A percentile compares a stretch with the other conserved stretches of the same genome.
These are phyloP conservation scores for Daedaleopsis nitida DNA, from an alignment of 768 basidiomycete genomes.

Conservation along the genomic window DNA sequence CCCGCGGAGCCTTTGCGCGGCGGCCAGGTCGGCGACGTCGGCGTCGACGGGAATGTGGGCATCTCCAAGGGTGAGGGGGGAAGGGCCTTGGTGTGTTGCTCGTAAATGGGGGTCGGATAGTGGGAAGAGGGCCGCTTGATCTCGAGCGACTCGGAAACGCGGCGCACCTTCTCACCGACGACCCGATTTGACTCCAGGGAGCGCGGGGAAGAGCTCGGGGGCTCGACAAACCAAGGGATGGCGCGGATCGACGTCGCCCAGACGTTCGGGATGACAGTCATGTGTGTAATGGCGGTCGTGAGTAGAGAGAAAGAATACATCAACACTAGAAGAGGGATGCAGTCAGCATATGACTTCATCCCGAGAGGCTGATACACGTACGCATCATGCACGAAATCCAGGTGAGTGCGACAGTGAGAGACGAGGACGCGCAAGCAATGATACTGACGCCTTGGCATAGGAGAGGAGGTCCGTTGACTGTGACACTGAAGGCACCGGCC, in stretches of 20 bases:
- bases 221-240: conserved; percentile 57
- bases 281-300: conserved; percentile 49
- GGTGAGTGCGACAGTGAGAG: conserved; percentile 30
- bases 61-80: conserved; percentile 5
- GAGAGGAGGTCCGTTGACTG: conserved; percentile 43
- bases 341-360: not conserved
- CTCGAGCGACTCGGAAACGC: conserved; percentile 4
- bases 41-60: conserved; percentile 8
- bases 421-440: conserved; percentile 30
- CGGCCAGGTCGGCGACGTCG: conserved; percentile 11
- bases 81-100: conserved; percentile 13
- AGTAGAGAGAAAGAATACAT: conserved; percentile 58
- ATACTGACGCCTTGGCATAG: conserved; percentile 34
- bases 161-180: conserved; percentile 1
- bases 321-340: conserved; percentile 38
- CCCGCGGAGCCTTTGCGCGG: conserved; percentile 6
- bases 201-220: conserved; percentile 1
- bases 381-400: conserved; percentile 33
- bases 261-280: conserved; percentile 42
- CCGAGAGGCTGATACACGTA: conserved; percentile 18
- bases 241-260: conserved; percentile 55
- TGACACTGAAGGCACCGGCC: conserved; percentile 50
- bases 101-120: conserved; percentile 18
- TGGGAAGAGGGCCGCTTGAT: conserved; percentile 8
- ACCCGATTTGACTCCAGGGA: not conserved